Evolutionary conservation across 495 filamentous ascomycete species (phyloP), one percentile per base, ranked within the genome.

Genomic region (Hyaloscypha finlandica): DNA sequence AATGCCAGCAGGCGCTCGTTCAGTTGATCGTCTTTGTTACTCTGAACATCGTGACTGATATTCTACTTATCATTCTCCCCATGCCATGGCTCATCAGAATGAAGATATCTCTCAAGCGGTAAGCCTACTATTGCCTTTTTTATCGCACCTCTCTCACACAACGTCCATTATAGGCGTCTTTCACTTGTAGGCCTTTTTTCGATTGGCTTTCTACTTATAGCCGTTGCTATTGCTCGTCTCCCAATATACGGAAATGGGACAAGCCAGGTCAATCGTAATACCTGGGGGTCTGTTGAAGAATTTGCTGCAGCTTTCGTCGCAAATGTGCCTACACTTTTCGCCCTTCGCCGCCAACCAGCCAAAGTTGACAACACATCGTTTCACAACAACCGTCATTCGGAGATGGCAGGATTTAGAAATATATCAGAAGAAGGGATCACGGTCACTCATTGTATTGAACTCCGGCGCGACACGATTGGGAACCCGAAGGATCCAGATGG

Each of bases 301-400:
- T 71, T 83, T n/a, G 75, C 77, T 20, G 78, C 80, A 22, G 73
- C 77, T 32, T 77, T 81, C 22, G 80, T 83, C 4, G 78, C 80
- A 14, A 83, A 81, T 66, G 73, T 76, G 9, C 79, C 79, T 0
- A 77, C 77, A 1, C 68, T 83, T 6, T 83, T 45, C 25, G 42
- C 68, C 8, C 59, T 70, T 31, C 68, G 75, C 56, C 68, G 66
- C 65, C 62, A 35, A 60, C 20, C 19, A 55, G 22, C 9, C 6
- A 58, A 1, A 9, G 25, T 19, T 16, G 55, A 58, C 25, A 58
- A 53, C 22, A 12, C 51, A 8, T 30, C 22, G 30, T 30, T 29
- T 33, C 20, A 9, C 6, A 19, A 6, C 30, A 19, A 16, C 25
- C 14, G 55, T 2, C 30, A 16, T 32, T 58, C 22, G 55, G 22